Base-by-base conservation (phyloP, 1,284 basidiomycete genomes). In the Microbotryum intermedium region DNA sequence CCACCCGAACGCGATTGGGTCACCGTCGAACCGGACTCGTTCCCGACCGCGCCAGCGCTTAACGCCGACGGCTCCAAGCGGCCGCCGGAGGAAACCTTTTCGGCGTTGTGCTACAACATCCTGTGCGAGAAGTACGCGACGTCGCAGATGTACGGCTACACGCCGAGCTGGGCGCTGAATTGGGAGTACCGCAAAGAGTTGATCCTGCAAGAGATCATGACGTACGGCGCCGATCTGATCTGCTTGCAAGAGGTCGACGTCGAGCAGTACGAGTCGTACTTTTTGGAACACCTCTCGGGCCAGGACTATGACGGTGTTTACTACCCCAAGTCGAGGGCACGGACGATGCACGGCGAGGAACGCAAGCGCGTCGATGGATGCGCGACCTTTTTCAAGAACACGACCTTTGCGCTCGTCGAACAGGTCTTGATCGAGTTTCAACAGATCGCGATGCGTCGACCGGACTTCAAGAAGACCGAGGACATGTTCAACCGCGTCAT, bases 401-500 rank as follows among this genome's bases (percentile, higher is more conserved):
- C 84, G 72, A 94, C 90, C 74, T 98, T 88, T 76, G 82, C 86
- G 62, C 83, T 99, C 49, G 87, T 98, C 59, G 94, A 98, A 78
- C 89, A 89, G 71, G 88, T 93, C 66, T 82, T 94, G 47, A 83
- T 98, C 74, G 95, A 98, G 75, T 99, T 94, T 78, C 90, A 87
- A 75, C 84, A 90, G 59, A 82, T 93, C 62, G 93, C 93, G 8
- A 88, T 97, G 81, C 87, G 91, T 72, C 85, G 91, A 54, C 83
- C 86, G 48, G 94, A 98, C 74, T 94, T 97, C 78, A 92, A 94
- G 77, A 94, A 92, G 79, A 95, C 93, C 6, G 92, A 98, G 72
- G 94, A 97, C 77, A 94, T 98, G 91, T 98, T 97, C 82, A 97
- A 97, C 74, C 89, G 95, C 55, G 91, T 98, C 60, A 84, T 97